Evolutionary conservation across 352 stramenopile genomes (phyloP), one percentile per base, ranked within the genome.

Genomic region (Globisporangium camurandrum): DNA sequence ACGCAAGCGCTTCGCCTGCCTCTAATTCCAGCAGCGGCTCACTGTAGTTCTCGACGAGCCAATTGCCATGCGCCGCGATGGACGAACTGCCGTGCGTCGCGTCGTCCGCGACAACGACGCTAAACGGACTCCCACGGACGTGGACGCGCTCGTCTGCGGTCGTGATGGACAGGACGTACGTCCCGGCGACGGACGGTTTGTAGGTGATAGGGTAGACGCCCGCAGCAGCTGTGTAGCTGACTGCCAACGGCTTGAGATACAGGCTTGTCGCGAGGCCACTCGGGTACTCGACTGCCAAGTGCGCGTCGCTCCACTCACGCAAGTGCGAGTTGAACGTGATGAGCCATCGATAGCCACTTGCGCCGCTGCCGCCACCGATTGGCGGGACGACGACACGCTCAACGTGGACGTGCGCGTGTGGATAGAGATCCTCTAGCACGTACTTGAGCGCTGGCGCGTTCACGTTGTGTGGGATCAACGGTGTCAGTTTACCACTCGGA

Each of bases 241-340:
- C 64, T 11, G 33, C 61, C 9, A 94, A 48, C 0, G 78, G 72
- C 1, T 53, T 73, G 7, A 49, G 51, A 26, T 64, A 85, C 48
- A 89, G 34, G 43, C 67, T 87, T 0, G 51, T 51, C 0, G 63
- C 41, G 6, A 62, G 64, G 6, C 46, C 66, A 28, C 42, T 63
- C 1, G 83, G 70, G 48, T 92, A 92, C 52, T 88, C 73, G 10
- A 93, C 71, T 6, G 78, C 77, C 6, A 93, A 49, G 48, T 90
- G 79, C 0, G 80, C 66, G 3, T 64, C 64, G 20, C 69, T 79
- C 83, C 83, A 87, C 37, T 75, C 54, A 7, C 81, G 60, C 33
- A 98, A 71, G 58, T 96, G 71, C 26, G 84, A 94, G 0, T 95
- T 47, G 57, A 98, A 98, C 20, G 92, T 98, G 43, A 98, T 77